Percentiles rank a stretch among this genome's conserved stretches.
Conservation (phyloP, 1,284 basidiomycete genomes). For the Papiliotrema laurentii region DNA sequence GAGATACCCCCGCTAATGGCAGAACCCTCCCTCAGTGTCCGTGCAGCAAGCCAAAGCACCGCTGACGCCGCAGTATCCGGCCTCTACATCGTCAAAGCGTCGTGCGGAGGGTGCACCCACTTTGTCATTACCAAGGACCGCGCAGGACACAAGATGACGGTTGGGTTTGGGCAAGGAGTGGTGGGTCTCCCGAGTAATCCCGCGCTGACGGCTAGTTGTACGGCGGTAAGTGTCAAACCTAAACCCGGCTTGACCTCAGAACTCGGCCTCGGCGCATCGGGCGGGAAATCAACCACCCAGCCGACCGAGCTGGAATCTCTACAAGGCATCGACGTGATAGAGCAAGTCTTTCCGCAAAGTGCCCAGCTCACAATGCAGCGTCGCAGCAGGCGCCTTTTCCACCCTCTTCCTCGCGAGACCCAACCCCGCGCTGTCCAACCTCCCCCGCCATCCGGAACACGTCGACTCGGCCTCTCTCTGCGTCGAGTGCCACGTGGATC, state of each 20-base stretch:
- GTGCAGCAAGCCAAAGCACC: background rate
- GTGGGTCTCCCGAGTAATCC: slow-evolving; percentile 23
- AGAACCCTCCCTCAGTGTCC: background rate
- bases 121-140: slow-evolving; percentile 70
- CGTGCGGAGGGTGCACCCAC: slow-evolving; percentile 84
- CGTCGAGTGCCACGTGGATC: slow-evolving; percentile 64
- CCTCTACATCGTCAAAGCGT: slow-evolving; percentile 63
- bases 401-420: slow-evolving; percentile 73
- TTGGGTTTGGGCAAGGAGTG: slow-evolving; percentile 56
- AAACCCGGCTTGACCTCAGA: no score
- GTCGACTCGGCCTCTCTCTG: slow-evolving; percentile 67
- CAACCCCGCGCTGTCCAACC: slow-evolving; percentile 62
- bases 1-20: no score
- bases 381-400: slow-evolving; percentile 80
- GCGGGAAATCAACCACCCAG: slow-evolving; percentile 82
- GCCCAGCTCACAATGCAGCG: slow-evolving; percentile 49
- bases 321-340: slow-evolving; percentile 67
- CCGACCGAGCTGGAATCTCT: slow-evolving; percentile 70
- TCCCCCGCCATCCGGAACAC: slow-evolving; percentile 68
- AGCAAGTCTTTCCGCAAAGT: slow-evolving; percentile 53
- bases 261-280: slow-evolving; percentile 71
- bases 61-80: slow-evolving; percentile 51
- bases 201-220: slow-evolving; percentile 20
- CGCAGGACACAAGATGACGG: slow-evolving; percentile 54
- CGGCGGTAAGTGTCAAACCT: slow-evolving; percentile 15